These are phyloP conservation scores for Kwoniella dendrophila DNA, from an alignment of 768 basidiomycete species.

Conservation along the genomic window DNA sequence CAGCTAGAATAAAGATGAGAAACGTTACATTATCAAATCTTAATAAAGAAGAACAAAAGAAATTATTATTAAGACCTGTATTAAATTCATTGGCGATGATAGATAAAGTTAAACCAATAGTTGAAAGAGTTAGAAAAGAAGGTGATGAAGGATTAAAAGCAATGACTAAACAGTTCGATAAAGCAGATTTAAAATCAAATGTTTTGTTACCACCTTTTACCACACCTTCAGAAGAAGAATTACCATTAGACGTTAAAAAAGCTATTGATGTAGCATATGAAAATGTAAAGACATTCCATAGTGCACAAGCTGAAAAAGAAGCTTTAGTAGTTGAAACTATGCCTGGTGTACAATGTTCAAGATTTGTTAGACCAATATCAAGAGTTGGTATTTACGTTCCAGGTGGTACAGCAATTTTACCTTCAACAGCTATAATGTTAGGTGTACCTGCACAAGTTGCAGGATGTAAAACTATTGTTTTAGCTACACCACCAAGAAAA, in stretches of 20 bases:
- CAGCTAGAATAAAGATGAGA: conserved; percentile 74
- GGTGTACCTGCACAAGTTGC: conserved; percentile 98
- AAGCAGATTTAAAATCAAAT: conserved; percentile 69
- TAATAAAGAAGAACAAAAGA: conserved; percentile 62
- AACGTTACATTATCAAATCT: conserved; percentile 64
- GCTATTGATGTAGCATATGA: conserved; percentile 89
- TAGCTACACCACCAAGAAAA: conserved; percentile 91
- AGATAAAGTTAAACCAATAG: conserved; percentile 88
- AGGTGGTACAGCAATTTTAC: conserved; percentile 93
- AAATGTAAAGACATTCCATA: conserved; percentile 90
- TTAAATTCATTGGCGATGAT: conserved; percentile 86
- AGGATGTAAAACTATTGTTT: conserved; percentile 84
- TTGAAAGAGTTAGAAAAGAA: conserved; percentile 75
- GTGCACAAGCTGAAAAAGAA: conserved; percentile 74
- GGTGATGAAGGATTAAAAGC: conserved; percentile 86
- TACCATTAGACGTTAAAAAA: conserved; percentile 62
- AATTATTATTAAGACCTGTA: conserved; percentile 83
- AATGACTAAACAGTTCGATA: conserved; percentile 91
- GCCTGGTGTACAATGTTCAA: conserved; percentile 94
- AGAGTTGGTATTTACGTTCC: conserved; percentile 96
- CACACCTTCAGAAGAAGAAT: conserved; percentile 60
- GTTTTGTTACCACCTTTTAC: conserved; percentile 79
- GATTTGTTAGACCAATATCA: conserved; percentile 92
- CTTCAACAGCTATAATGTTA: conserved; percentile 96
- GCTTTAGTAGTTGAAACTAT: conserved; percentile 87